phyloP scores from a whole-genome alignment of 805 yeast genomes.

The Tetrapisispora iriomotensis region DNA sequence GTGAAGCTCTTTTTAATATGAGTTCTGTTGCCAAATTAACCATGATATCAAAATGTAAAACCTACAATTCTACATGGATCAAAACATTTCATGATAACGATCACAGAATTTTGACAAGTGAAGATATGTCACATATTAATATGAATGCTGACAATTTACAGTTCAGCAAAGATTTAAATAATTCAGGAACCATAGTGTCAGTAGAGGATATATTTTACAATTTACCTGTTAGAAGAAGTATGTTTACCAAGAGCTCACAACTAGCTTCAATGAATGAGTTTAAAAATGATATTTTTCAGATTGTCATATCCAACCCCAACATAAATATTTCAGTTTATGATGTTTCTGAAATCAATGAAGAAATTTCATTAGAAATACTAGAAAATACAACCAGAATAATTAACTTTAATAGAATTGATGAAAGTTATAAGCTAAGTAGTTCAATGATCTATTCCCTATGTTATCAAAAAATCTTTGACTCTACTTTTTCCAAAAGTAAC shows the following conservation, averaged over 20 bases:
- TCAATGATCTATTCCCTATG: not conserved
- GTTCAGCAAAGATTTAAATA: not conserved
- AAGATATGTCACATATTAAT: not conserved
- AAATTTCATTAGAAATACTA: not conserved
- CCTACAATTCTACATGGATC: slow-evolving; percentile 24
- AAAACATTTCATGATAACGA: not conserved
- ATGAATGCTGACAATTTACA: not conserved
- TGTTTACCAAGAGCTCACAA: slow-evolving; percentile 8
- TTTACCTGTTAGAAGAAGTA: slow-evolving; percentile 20
- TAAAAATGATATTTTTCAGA: slow-evolving; percentile 14
- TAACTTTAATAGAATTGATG: not conserved
- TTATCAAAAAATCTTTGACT: slow-evolving; percentile 9
- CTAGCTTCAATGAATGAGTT: slow-evolving; percentile 8
- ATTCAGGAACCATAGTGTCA: slow-evolving; percentile 15
- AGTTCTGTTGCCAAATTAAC: slow-evolving; percentile 38
- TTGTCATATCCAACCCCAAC: slow-evolving; percentile 13
- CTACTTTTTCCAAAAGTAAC: slow-evolving; percentile 10
- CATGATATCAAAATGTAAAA: slow-evolving; percentile 37
- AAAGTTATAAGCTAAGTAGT: not conserved
- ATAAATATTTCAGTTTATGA: slow-evolving; percentile 4
- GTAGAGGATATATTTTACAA: slow-evolving; percentile 18
- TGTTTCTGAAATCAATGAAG: not conserved
- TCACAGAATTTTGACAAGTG: not conserved
- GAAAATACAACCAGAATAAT: not conserved
- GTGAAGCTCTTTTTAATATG: slow-evolving; percentile 56